These are phyloP conservation scores for Passiflora organensis DNA, from an alignment of 345 rosid genomes.

Conservation along the genomic window DNA sequence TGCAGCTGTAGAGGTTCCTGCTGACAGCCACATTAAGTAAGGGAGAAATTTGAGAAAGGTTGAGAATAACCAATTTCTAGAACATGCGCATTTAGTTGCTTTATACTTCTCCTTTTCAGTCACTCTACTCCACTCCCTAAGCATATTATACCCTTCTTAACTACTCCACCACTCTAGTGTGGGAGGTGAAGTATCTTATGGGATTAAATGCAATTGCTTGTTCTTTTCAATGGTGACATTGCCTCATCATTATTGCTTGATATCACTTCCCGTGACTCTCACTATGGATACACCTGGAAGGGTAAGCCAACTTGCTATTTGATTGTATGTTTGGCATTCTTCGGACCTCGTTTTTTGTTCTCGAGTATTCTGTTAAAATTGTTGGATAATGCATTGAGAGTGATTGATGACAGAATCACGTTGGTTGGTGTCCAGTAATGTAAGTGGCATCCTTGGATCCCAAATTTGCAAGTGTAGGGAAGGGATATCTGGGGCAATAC, in stretches of 20 bases:
- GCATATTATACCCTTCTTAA: background rate
- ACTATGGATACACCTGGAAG: slow-evolving; percentile 15
- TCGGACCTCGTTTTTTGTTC: slow-evolving; percentile 18
- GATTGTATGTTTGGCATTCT: slow-evolving; percentile 6
- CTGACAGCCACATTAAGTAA: background rate
- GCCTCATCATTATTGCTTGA: slow-evolving; percentile 7
- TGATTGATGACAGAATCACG: slow-evolving; percentile 7
- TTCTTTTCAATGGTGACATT: slow-evolving; percentile 15
- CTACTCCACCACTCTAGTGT: slow-evolving; percentile 3
- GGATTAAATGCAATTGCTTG: slow-evolving; percentile 17
- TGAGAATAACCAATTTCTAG: background rate
- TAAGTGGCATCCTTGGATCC: slow-evolving; percentile 1
- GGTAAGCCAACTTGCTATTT: slow-evolving; percentile 9
- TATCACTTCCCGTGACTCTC: slow-evolving; percentile 5
- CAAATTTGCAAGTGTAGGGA: slow-evolving; percentile 10
- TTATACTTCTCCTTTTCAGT: background rate
- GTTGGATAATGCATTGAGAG: slow-evolving; percentile 11
- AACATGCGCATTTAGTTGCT: background rate
- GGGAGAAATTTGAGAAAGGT: background rate
- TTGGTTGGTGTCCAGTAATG: background rate
- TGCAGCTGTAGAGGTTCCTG: too few species aligned
- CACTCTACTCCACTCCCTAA: background rate
- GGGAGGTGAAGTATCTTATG: slow-evolving; percentile 1
- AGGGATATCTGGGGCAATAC: slow-evolving; percentile 6
- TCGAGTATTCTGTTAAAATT: slow-evolving; percentile 9